These are phyloP conservation scores for Cupressus sempervirens DNA, from an alignment of 75 land plant species.

Conservation along the genomic window DNA sequence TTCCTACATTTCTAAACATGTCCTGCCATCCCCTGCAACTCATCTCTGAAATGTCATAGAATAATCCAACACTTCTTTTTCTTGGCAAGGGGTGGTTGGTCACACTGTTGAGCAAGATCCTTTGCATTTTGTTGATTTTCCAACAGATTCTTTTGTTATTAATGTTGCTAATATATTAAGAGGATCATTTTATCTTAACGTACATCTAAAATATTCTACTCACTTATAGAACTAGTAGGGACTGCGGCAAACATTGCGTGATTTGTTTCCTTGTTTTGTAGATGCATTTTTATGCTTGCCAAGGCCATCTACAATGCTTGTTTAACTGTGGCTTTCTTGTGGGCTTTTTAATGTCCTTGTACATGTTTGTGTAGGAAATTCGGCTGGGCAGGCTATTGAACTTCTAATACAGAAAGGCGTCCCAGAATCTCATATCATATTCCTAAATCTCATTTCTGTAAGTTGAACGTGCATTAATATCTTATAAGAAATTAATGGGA, in stretches of 20 bases:
- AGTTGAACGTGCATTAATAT: neutral
- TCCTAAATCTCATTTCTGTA: conserved; percentile 47
- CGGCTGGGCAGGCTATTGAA: conserved; percentile 51
- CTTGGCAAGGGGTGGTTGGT: neutral
- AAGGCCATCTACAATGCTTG: no score
- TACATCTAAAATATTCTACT: neutral
- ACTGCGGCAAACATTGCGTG: neutral
- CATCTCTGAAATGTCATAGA: no score
- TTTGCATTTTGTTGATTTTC: neutral
- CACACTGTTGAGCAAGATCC: neutral
- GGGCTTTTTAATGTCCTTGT: neutral
- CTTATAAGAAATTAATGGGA: neutral
- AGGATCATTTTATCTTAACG: no score
- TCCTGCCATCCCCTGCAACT: no score
- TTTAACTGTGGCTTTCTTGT: neutral
- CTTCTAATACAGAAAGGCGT: conserved; percentile 41
- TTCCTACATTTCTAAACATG: no score
- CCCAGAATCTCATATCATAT: conserved; percentile 44
- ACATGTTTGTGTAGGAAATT: conserved; percentile 19
- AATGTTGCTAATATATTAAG: neutral
- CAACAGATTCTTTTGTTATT: neutral
- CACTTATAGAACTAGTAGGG: neutral
- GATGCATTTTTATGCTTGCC: conserved; percentile 1
- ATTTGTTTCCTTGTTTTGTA: neutral
- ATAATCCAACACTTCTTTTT: neutral